Evolutionary conservation across 768 basidiomycete genomes (phyloP).

Genomic region (Boletus speciosus): DNA sequence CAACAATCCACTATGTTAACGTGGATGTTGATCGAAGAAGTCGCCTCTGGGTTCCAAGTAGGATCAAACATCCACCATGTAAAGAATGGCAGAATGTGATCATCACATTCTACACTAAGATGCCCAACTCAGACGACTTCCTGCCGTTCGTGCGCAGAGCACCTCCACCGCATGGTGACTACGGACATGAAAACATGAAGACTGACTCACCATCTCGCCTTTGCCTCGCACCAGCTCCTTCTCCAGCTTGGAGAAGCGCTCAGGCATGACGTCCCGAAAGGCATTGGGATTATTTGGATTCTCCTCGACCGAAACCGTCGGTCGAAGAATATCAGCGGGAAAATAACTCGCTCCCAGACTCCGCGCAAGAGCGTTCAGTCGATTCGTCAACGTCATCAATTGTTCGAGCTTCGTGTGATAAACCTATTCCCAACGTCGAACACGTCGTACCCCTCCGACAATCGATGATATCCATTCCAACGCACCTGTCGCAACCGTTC

Average conservation of each 20-base stretch:
- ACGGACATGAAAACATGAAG: neutral
- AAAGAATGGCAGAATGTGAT: neutral
- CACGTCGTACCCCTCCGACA: constrained; percentile 17
- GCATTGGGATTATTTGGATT: constrained; percentile 34
- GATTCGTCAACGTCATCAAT: constrained; percentile 63
- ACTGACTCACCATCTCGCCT: constrained; percentile 71
- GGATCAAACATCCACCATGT: neutral
- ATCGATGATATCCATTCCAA: constrained; percentile 3
- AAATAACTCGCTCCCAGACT: constrained; percentile 63
- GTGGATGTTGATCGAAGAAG: neutral
- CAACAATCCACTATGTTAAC: neutral
- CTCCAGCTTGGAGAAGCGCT: constrained; percentile 76
- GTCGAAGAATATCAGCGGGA: constrained; percentile 50
- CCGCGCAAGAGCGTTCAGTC: constrained; percentile 54
- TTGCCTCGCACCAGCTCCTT: constrained; percentile 83
- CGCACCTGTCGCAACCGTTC: constrained; percentile 78
- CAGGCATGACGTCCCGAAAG: constrained; percentile 72
- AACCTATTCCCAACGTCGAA: constrained; percentile 35
- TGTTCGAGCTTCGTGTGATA: constrained; percentile 81
- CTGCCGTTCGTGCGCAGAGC: neutral
- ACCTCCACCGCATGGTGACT: neutral
- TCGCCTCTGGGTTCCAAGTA: neutral
- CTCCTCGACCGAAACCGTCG: constrained; percentile 42
- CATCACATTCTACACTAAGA: neutral
- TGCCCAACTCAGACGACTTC: neutral